Evolutionary conservation across 371 early-diverging fungal species (phyloP), one percentile per base, ranked within the genome.

Genomic region (Globomyces sp.): DNA sequence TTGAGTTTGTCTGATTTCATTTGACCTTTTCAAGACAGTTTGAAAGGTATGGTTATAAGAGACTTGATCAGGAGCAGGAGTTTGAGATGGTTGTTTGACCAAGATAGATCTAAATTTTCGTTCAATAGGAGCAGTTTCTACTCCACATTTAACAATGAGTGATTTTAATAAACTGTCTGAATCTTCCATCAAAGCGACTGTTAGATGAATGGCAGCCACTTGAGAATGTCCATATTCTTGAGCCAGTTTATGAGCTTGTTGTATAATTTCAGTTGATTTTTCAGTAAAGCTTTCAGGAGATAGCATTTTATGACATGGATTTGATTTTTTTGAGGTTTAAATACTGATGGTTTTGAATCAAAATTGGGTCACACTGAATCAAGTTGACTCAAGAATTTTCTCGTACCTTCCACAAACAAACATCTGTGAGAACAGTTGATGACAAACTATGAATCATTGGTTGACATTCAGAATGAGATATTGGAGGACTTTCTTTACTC

Each of bases 141-240:
- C 93, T 34, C 95, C 96, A 4, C 91, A 82, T 72, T 91, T 94
- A 65, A 86, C 84, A 43, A 92, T 65, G 42, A 95, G 83, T 3
- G 66, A 69, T 6, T 68, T 58, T 48, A 80, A 60, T 47, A 82
- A 64, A 41, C 71, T 72, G 65, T 77, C 81, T 42, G 72, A 68
- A 74, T 89, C 90, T 74, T 92, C 91, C 71, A 92, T 79, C 57
- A 95, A 76, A 4, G 92, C 91, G 42, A 81, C 77, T 13, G 89
- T 88, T 42, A 97, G 67, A 75, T 97, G 98, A 2, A 86, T 80
- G 0, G 95, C 94, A 34, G 84, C 75, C 5, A 97, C 73, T 55
- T 91, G 90, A 36, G 84, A 76, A 77, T 95, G 88, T 24, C 83
- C 77, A 74, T 84, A 88, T 71, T 94, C 93, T 5, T 83, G 81